These are phyloP conservation scores for Prunus dulcis DNA, from an alignment of 306 rosid genomes.

Conservation along the genomic window DNA sequence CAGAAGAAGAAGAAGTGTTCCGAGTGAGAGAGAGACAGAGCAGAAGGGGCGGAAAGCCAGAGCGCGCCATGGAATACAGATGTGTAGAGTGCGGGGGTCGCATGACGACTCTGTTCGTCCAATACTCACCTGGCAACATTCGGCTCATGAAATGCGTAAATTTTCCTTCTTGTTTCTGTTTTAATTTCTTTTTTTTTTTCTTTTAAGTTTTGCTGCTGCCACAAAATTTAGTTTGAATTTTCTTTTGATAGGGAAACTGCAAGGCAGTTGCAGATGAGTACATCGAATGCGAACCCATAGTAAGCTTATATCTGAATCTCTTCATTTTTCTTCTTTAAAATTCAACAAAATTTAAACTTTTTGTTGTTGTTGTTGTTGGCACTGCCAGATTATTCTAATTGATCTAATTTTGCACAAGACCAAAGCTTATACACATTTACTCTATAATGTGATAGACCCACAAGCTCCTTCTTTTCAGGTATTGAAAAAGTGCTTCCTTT, in stretches of 20 bases:
- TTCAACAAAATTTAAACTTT: neutral
- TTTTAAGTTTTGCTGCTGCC: neutral
- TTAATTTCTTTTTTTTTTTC: neutral
- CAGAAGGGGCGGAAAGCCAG: neutral
- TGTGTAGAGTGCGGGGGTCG: conserved; percentile 70
- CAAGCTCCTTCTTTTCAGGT: conserved; percentile 52
- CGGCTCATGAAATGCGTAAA: conserved; percentile 90
- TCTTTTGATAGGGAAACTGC: conserved; percentile 60
- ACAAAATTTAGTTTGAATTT: neutral
- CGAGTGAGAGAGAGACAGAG: neutral
- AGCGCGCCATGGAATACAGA: conserved; percentile 43
- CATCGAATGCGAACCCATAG: conserved; percentile 83
- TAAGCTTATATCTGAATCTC: conserved; percentile 22
- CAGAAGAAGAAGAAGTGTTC: neutral
- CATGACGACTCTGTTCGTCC: conserved; percentile 59
- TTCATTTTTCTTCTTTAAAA: neutral
- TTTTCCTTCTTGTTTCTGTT: neutral
- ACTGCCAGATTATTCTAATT: conserved; percentile 56
- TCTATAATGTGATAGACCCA: conserved; percentile 58
- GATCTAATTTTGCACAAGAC: conserved; percentile 85
- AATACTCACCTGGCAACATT: conserved; percentile 87
- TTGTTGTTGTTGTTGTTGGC: neutral
- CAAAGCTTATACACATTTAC: conserved; percentile 81
- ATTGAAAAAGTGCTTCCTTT: neutral
- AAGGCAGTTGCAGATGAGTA: conserved; percentile 76